Percentiles rank a stretch among this genome's conserved stretches.
Conservation (phyloP, 257 asterid genomes). For the Nicotiana otophora region DNA sequence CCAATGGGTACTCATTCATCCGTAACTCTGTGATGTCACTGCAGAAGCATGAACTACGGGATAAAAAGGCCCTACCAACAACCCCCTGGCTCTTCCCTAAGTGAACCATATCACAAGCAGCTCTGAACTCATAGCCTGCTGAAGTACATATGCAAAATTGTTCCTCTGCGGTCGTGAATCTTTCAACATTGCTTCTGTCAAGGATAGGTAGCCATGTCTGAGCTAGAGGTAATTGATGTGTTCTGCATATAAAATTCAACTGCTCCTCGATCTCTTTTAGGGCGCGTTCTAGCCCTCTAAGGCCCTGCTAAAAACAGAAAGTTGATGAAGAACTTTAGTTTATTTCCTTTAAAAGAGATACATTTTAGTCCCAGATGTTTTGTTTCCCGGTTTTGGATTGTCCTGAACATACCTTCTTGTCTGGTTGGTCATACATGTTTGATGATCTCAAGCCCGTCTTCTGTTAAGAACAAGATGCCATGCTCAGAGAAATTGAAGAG, state of each 20-base stretch:
- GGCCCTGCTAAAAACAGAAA: background rate
- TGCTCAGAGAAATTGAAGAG: background rate
- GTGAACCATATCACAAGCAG: background rate
- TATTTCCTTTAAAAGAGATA: background rate
- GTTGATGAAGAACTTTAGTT: no score
- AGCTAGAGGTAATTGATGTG: background rate
- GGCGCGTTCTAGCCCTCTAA: background rate
- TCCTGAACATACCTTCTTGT: background rate
- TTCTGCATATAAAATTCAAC: background rate
- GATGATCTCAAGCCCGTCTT: background rate
- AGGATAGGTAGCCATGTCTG: background rate
- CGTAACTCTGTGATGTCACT: background rate
- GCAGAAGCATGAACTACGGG: background rate
- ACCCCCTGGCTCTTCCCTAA: background rate
- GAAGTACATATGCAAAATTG: slow-evolving; percentile 10
- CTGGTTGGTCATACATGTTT: background rate
- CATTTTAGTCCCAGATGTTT: background rate
- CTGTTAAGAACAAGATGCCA: background rate
- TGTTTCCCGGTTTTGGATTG: no score
- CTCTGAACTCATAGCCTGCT: background rate
- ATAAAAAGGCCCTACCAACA: slow-evolving; percentile 7
- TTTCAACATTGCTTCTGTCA: background rate
- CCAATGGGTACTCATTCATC: background rate
- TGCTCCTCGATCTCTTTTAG: background rate
- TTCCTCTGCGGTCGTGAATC: background rate